phyloP scores from a whole-genome alignment of 2,329 filamentous ascomycete genomes.

The Phyllosticta ampelicida region DNA sequence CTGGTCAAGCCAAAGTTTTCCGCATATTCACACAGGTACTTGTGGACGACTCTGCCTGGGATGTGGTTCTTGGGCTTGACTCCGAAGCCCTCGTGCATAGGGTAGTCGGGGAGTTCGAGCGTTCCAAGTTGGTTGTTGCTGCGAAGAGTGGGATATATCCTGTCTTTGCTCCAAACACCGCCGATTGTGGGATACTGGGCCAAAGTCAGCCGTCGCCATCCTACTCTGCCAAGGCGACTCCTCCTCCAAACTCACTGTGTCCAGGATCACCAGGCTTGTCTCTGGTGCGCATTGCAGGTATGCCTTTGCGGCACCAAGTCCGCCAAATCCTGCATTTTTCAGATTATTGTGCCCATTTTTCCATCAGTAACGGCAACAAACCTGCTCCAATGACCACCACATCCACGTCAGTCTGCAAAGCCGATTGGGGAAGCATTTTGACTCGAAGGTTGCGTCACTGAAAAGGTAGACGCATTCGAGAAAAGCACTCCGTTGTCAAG shows the following conservation, averaged over 20 bases:
- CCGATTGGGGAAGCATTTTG: neutral
- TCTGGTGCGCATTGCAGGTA: neutral
- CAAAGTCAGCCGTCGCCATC: neutral
- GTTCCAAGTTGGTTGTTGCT: conserved; percentile 33
- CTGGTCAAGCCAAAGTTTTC: conserved; percentile 41
- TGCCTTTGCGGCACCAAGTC: neutral
- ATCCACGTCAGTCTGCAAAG: neutral
- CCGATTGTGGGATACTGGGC: conserved; percentile 18
- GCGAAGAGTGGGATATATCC: conserved; percentile 33
- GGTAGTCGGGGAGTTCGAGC: conserved; percentile 29
- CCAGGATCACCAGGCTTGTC: neutral
- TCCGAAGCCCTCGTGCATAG: conserved; percentile 19
- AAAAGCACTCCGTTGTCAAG: neutral
- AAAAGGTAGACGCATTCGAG: neutral
- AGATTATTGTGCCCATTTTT: neutral
- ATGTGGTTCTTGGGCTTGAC: conserved; percentile 46
- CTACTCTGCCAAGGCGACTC: neutral
- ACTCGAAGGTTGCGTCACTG: neutral
- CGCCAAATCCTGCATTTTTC: neutral
- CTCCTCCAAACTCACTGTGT: neutral
- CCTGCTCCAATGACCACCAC: neutral
- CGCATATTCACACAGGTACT: conserved; percentile 41
- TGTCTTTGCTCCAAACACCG: conserved; percentile 33
- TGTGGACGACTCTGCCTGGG: conserved; percentile 45
- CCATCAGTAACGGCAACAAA: neutral